Conservation (phyloP, 176 grass and related monocot genomes). For the Saccharum spontaneum region DNA sequence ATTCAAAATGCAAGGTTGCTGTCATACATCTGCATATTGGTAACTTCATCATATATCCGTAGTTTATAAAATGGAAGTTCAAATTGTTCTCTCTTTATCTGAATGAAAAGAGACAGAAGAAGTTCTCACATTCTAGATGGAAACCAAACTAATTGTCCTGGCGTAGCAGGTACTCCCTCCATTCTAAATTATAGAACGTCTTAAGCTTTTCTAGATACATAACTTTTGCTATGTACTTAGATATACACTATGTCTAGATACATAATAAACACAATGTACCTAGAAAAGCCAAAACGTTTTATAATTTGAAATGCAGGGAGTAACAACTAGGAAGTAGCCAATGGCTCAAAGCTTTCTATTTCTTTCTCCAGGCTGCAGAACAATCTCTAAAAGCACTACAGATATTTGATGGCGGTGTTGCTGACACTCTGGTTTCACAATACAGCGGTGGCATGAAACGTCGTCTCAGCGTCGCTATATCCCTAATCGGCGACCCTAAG, state of each 20-base stretch:
- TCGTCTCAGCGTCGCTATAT: slow-evolving; percentile 80
- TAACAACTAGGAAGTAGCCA: no score
- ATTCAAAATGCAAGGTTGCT: background rate
- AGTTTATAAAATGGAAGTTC: background rate
- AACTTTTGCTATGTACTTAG: background rate
- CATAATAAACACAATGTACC: background rate
- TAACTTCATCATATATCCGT: background rate
- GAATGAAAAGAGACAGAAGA: background rate
- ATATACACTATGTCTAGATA: background rate
- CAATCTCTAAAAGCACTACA: slow-evolving; percentile 64
- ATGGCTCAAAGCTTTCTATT: background rate
- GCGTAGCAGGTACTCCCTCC: background rate
- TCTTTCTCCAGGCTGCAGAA: slow-evolving; percentile 59
- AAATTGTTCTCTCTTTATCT: background rate
- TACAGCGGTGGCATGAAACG: slow-evolving; percentile 97
- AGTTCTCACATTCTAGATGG: background rate
- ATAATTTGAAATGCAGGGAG: no score
- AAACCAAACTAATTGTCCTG: background rate
- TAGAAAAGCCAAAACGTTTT: background rate
- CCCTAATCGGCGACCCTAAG: slow-evolving; percentile 74
- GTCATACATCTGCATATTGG: background rate
- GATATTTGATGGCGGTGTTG: slow-evolving; percentile 55
- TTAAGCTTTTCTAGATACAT: no score
- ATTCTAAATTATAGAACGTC: no score
- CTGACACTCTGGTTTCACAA: slow-evolving; percentile 60